These are phyloP conservation scores for Cardiospermum halicacabum DNA, from an alignment of 345 rosid species.

Conservation along the genomic window DNA sequence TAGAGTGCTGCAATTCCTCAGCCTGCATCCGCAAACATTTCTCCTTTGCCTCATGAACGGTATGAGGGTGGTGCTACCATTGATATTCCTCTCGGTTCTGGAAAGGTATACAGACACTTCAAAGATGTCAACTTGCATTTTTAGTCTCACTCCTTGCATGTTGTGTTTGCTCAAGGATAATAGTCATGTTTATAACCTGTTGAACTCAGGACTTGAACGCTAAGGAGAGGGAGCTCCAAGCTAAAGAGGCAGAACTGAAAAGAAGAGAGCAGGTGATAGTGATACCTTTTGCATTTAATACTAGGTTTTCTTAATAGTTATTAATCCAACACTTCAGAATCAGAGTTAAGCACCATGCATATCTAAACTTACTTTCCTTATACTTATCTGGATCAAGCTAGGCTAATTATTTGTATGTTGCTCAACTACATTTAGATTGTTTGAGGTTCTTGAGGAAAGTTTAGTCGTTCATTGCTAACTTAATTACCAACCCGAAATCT, in stretches of 20 bases:
- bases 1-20: conserved; percentile 78
- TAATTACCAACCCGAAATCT: not conserved
- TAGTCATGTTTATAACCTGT: not conserved
- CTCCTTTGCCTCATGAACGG: conserved; percentile 94
- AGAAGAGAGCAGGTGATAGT: conserved; percentile 76
- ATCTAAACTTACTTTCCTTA: not conserved
- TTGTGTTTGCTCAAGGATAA: not conserved
- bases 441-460: not conserved
- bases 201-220: conserved; percentile 66
- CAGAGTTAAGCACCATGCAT: not conserved
- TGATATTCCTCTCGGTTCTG: conserved; percentile 80
- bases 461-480: not conserved
- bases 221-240: conserved; percentile 91
- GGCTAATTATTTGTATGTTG: not conserved
- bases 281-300: no score
- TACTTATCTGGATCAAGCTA: conserved; percentile 1
- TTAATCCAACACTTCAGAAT: not conserved
- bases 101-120: conserved; percentile 43
- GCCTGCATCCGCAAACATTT: conserved; percentile 66
- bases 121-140: conserved; percentile 5
- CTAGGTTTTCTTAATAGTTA: not conserved
- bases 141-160: not conserved
- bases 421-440: not conserved
- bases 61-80: conserved; percentile 81
- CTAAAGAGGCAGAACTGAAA: conserved; percentile 85